Evolutionary conservation across 2,329 filamentous ascomycete species (phyloP).

Genomic region (Blastomyces parvus): DNA sequence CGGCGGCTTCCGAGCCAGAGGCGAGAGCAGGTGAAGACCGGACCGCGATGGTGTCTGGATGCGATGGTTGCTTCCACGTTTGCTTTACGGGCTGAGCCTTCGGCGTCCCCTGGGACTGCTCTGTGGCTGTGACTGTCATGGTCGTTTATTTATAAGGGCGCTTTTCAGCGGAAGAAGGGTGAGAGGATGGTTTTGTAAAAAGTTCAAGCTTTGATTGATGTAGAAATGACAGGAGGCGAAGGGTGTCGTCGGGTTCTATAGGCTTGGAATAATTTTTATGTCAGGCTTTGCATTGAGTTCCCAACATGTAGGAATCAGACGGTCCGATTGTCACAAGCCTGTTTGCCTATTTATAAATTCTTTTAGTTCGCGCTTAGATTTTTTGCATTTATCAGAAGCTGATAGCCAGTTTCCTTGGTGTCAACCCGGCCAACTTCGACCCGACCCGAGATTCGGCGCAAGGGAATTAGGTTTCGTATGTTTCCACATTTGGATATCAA

Average conservation of each 20-base stretch:
- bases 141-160: neutral
- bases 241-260: no score
- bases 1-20: conserved; percentile 12
- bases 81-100: conserved; percentile 7
- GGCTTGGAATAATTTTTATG: neutral
- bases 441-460: conserved; percentile 1
- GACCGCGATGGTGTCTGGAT: conserved; percentile 14
- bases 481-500: neutral
- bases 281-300: neutral
- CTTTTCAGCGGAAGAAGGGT: neutral
- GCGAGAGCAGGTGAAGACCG: conserved; percentile 13
- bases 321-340: neutral
- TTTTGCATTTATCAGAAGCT: neutral
- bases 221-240: neutral
- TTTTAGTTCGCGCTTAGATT: neutral
- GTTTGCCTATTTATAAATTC: neutral
- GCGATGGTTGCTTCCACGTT: conserved; percentile 16
- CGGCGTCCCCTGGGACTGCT: neutral
- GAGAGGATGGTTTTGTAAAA: neutral
- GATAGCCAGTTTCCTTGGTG: neutral
- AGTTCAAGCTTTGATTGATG: neutral
- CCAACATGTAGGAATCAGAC: neutral
- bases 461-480: neutral
- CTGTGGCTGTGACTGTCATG: conserved; percentile 12
- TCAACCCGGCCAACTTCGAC: neutral